Evolutionary conservation across 2,329 filamentous ascomycete genomes (phyloP).

Genomic region (Trichoderma sp.): DNA sequence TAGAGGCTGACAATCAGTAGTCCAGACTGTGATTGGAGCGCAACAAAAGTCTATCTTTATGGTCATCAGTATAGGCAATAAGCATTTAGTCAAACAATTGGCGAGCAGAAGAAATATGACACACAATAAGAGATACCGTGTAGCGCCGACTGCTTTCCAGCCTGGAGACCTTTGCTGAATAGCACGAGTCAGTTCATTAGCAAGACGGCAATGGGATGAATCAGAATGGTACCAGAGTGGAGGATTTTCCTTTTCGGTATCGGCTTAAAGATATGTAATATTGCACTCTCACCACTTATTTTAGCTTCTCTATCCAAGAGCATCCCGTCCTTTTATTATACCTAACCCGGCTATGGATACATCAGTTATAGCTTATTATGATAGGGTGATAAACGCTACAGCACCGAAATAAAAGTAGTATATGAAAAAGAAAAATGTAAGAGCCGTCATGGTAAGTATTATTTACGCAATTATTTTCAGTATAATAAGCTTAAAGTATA

Average conservation of each 20-base stretch:
- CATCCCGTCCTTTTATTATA: neutral
- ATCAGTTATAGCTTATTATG: neutral
- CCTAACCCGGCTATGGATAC: neutral
- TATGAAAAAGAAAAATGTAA: neutral
- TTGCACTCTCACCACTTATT: neutral
- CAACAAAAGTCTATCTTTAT: too few species aligned
- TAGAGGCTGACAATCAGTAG: too few species aligned
- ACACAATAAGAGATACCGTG: neutral
- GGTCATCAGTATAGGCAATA: too few species aligned
- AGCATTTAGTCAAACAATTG: neutral
- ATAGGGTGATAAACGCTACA: too few species aligned
- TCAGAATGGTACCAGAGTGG: neutral
- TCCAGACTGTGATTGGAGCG: too few species aligned
- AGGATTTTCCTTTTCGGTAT: neutral
- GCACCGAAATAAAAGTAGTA: too few species aligned
- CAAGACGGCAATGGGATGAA: neutral
- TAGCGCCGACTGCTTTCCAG: neutral
- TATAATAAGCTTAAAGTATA: too few species aligned
- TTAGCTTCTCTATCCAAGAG: neutral
- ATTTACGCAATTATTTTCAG: too few species aligned
- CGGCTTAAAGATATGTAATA: neutral
- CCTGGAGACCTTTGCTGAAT: neutral
- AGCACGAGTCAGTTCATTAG: neutral
- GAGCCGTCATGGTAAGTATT: neutral
- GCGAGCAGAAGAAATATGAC: neutral